phyloP scores from a whole-genome alignment of 1,284 basidiomycete species.

The Ganoderma lingzhi region DNA sequence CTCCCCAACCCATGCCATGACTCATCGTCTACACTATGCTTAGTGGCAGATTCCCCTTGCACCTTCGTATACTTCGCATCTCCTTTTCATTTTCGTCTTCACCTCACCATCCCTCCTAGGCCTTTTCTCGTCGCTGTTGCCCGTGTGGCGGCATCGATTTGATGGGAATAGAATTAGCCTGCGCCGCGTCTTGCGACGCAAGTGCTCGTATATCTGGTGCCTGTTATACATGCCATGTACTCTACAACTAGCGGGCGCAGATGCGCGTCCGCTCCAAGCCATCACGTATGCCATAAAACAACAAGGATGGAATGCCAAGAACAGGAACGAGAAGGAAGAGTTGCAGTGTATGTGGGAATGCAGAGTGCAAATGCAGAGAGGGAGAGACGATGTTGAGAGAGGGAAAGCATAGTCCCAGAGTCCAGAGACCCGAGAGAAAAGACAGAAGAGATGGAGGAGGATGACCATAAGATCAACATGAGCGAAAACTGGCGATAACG shows the following conservation, averaged over 20 bases:
- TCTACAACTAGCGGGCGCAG: conserved; percentile 30
- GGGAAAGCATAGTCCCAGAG: conserved; percentile 8
- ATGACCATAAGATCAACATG: neutral
- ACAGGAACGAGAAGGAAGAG: conserved; percentile 12
- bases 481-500: conserved; percentile 17
- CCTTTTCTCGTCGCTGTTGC: conserved; percentile 1
- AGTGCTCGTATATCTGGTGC: conserved; percentile 32
- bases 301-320: neutral
- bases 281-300: conserved; percentile 2
- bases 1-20: conserved; percentile 17
- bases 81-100: neutral
- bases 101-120: conserved; percentile 2
- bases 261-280: neutral
- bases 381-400: neutral
- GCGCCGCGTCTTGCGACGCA: conserved; percentile 26
- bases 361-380: neutral
- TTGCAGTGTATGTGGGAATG: neutral
- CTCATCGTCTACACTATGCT: conserved; percentile 16
- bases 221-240: conserved; percentile 39
- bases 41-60: conserved; percentile 23
- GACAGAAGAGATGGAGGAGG: conserved; percentile 4
- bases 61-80: neutral
- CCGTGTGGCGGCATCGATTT: neutral
- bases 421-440: neutral
- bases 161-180: conserved; percentile 35